Percentiles rank a stretch among this genome's conserved stretches.
Evolutionary conservation across 176 grass and related monocot species (phyloP).

Genomic region (Paspalum vaginatum): DNA sequence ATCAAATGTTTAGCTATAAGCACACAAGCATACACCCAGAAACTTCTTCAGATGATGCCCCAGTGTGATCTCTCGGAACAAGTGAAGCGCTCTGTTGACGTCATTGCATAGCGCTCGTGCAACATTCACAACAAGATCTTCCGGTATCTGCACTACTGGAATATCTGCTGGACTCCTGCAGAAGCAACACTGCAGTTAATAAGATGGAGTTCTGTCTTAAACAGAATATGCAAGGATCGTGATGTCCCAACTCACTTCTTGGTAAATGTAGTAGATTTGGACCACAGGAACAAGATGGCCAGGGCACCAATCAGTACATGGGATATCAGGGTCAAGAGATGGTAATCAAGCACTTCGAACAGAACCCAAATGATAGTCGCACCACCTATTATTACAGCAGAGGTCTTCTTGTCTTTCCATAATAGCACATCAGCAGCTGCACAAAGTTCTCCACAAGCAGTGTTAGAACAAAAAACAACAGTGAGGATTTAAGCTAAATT

Average conservation of each 20-base stretch:
- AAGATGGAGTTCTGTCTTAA: neutral
- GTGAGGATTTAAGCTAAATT: neutral
- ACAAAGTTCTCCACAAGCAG: slow-evolving; percentile 24
- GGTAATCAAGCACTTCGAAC: slow-evolving; percentile 85
- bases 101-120: slow-evolving; percentile 55
- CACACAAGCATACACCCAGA: slow-evolving; percentile 51
- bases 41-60: slow-evolving; percentile 82
- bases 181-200: slow-evolving; percentile 26
- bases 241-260: slow-evolving; percentile 55
- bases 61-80: slow-evolving; percentile 59
- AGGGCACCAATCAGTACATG: slow-evolving; percentile 67
- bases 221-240: neutral
- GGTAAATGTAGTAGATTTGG: slow-evolving; percentile 70
- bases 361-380: slow-evolving; percentile 76
- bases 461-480: neutral
- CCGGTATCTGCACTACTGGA: slow-evolving; percentile 66
- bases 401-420: slow-evolving; percentile 95
- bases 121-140: slow-evolving; percentile 62
- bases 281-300: slow-evolving; percentile 73
- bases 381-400: slow-evolving; percentile 61
- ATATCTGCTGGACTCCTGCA: slow-evolving; percentile 63
- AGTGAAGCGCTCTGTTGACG: slow-evolving; percentile 61
- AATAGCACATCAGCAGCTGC: slow-evolving; percentile 90
- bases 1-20: neutral
- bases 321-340: slow-evolving; percentile 73